Percentiles rank a stretch among this genome's conserved stretches.
These are phyloP conservation scores for Penicillium sp. DNA, from an alignment of 2,329 filamentous ascomycete species.

Conservation along the genomic window DNA sequence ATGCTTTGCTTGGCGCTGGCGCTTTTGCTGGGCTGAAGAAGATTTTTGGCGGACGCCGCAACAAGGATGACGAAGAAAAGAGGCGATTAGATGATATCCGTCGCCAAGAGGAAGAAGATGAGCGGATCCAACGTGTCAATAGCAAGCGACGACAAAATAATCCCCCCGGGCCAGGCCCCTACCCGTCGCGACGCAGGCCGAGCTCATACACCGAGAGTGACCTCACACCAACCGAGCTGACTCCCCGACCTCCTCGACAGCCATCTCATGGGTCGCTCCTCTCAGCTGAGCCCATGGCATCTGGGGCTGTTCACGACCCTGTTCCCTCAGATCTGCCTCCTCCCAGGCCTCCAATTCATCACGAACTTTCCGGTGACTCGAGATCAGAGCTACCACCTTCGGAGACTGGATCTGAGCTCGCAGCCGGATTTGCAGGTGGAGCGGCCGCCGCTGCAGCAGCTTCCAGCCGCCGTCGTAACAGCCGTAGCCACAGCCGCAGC, in stretches of 20 bases:
- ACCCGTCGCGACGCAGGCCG: constrained; percentile 31
- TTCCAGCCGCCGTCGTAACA: constrained; percentile 24
- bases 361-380: constrained; percentile 36
- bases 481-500: constrained; percentile 34
- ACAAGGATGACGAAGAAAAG: constrained; percentile 56
- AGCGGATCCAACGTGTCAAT: constrained; percentile 51
- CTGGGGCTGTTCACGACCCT: constrained; percentile 31
- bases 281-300: constrained; percentile 29
- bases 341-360: constrained; percentile 40
- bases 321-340: constrained; percentile 37
- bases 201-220: constrained; percentile 38
- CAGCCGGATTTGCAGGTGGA: too few species aligned
- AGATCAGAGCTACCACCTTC: too few species aligned
- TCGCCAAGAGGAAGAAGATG: constrained; percentile 52
- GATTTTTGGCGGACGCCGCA: constrained; percentile 61
- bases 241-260: constrained; percentile 25
- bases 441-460: too few species aligned
- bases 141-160: constrained; percentile 63
- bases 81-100: constrained; percentile 58
- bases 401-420: too few species aligned
- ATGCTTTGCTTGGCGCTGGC: constrained; percentile 66
- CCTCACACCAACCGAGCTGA: constrained; percentile 36
- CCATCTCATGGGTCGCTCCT: constrained; percentile 34
- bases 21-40: constrained; percentile 60
- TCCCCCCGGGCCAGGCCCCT: constrained; percentile 60